These are phyloP conservation scores for Penicillium sp. DNA, from an alignment of 2,329 filamentous ascomycete species.

Conservation along the genomic window DNA sequence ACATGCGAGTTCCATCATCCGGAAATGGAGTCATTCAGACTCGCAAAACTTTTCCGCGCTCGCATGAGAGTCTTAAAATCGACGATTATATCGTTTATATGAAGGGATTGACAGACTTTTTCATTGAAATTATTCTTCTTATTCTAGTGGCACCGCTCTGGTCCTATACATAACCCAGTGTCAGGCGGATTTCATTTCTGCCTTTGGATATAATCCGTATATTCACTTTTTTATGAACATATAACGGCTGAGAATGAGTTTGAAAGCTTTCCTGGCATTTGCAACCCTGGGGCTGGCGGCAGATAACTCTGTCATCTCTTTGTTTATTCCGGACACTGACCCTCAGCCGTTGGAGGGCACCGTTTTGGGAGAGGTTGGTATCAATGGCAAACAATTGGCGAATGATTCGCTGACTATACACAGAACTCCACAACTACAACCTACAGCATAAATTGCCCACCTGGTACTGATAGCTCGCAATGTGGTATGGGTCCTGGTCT, in stretches of 20 bases:
- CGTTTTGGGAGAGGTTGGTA: conserved; percentile 25
- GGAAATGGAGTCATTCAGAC: neutral
- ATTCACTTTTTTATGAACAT: neutral
- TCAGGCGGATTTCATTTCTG: neutral
- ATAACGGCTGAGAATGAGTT: conserved; percentile 10
- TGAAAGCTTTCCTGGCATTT: conserved; percentile 17
- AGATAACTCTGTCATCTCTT: conserved; percentile 23
- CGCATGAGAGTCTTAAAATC: neutral
- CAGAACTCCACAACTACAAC: conserved; percentile 29
- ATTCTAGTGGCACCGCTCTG: neutral
- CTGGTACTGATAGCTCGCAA: conserved; percentile 20
- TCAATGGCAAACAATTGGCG: neutral
- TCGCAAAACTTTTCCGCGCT: neutral
- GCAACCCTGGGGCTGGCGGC: conserved; percentile 20
- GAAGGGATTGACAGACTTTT: neutral
- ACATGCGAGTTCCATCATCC: neutral
- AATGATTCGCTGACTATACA: neutral
- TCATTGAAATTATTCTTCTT: neutral
- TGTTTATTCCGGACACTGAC: conserved; percentile 27
- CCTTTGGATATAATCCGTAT: neutral
- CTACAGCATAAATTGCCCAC: conserved; percentile 27
- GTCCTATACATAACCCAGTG: neutral
- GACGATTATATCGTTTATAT: neutral
- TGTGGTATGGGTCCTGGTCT: conserved; percentile 32
- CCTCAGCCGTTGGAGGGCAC: conserved; percentile 27